Evolutionary conservation across 306 rosid genomes (phyloP), one percentile per base, ranked within the genome.

Genomic region (Cucumis hystrix): DNA sequence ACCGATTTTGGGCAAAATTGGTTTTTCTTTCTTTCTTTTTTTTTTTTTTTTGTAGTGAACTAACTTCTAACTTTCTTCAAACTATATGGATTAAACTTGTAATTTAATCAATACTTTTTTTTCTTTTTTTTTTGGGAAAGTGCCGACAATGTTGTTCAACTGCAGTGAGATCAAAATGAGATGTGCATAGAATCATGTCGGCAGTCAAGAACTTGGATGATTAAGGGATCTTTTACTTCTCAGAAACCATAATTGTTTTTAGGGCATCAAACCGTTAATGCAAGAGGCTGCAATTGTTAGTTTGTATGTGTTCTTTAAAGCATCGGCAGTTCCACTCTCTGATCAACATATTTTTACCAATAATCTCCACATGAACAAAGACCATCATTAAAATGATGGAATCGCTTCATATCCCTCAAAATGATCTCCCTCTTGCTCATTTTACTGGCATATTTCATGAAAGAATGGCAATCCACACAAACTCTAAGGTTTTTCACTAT

Each of bases 401-500:
- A 77, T 33, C 80, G 73, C 64, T 77, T 77, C 41, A 62, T 77
- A 64, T 77, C 80, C 43, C 80, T 40, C 63, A 77, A 5, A 49
- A 77, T 52, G 28, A 77, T 77, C 80, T 77, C 75, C 64, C 80
- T 77, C 25, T 28, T 25, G 51, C 64, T 77, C 80, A 77, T 51
- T 43, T 14, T 54, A 47, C 74, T 64, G 5, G 63, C 63, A 65
- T 64, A 33, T 64, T 77, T 77, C 80, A 77, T 77, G 73, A 77
- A 57, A 30, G 80, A 77, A 52, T 77, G 80, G 25, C 80, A 77
- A 66, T 78, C 80, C 64, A 69, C 75, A 21, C 80, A 65, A 3
- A 78, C 80, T 65, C 75, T 64, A 35, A 78, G 80, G 54, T 78
- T 78, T 69, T 78, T 78, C 75, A 78, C 80, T 13, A 66, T 78